Evolutionary conservation across 257 asterid genomes (phyloP), one percentile per base, ranked within the genome.

Genomic region (Lavandula angustifolia): DNA sequence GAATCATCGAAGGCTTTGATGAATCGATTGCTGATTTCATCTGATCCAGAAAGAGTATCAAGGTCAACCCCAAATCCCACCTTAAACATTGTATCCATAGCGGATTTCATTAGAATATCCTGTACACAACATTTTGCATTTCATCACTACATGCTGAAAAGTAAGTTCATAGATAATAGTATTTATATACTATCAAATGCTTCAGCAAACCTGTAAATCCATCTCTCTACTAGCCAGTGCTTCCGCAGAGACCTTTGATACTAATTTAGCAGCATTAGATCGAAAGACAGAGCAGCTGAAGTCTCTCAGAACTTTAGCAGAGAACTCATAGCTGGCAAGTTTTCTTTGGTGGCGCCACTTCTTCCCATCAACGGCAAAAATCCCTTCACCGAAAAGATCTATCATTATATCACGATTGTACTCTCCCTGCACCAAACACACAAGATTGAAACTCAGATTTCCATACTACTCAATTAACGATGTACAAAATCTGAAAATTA

Each of bases 41-140:
- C 79, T 9, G 85, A 72, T 54, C 83, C 84, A 32, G 78, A 76
- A 57, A 83, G 74, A 65, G 80, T 76, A 72, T 85, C 73, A 42
- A 85, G 75, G 16, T 82, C 88, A 41, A 80, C 85, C 32, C 88
- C 87, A 40, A 79, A 77, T 11, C 79, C 87, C 51, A 81, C 85
- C 81, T 66, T 75, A 71, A 77, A 81, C 49, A 81, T 73, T 4
- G 88, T 78, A 62, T 84, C 87, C 74, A 76, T 70, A 11, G 87
- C 76, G 12, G 84, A 69, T 63, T 78, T 79, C 91, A 81, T 79
- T 43, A 80, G 70, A 56, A 85, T 49, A 54, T 77, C 84, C 85
- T 77, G 65, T 61, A 70, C 11, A 42, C 33, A 38, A 59, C 35
- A 35, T 9, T 9, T 69, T 14, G 9, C 7, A 40, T 13, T 47